These are phyloP conservation scores for Kwoniella dendrophila DNA, from an alignment of 768 basidiomycete species.

Conservation along the genomic window DNA sequence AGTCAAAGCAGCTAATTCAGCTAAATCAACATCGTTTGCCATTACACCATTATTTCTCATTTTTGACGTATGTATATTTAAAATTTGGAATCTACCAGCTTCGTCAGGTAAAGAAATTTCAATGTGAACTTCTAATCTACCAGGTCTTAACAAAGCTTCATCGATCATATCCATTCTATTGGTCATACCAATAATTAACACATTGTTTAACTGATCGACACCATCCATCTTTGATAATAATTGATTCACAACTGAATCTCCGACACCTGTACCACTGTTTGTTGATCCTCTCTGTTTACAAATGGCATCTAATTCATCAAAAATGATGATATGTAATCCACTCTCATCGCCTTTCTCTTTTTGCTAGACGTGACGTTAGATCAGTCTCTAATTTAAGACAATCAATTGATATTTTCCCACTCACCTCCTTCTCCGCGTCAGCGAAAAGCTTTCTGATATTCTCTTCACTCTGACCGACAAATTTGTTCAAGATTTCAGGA, in stretches of 20 bases:
- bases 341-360: slow-evolving; percentile 97
- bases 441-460: slow-evolving; percentile 95
- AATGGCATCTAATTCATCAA: slow-evolving; percentile 97
- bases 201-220: slow-evolving; percentile 97
- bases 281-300: slow-evolving; percentile 98
- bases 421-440: slow-evolving; percentile 96
- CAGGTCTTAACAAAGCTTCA: slow-evolving; percentile 93
- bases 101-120: slow-evolving; percentile 98
- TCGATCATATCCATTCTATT: slow-evolving; percentile 99
- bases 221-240: slow-evolving; percentile 99
- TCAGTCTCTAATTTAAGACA: slow-evolving; percentile 13
- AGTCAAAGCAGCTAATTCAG: slow-evolving; percentile 76
- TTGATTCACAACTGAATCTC: slow-evolving; percentile 99
- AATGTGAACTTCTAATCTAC: slow-evolving; percentile 98
- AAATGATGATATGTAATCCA: slow-evolving; percentile 97
- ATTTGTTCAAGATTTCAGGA: slow-evolving; percentile 96
- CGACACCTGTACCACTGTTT: slow-evolving; percentile 88
- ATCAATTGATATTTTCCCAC: slow-evolving; percentile 34
- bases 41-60: slow-evolving; percentile 92
- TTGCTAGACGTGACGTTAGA: slow-evolving; percentile 63
- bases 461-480: slow-evolving; percentile 94
- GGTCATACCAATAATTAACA: slow-evolving; percentile 99
- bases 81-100: slow-evolving; percentile 85
- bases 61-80: slow-evolving; percentile 90
- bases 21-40: slow-evolving; percentile 81